Conservation (phyloP, 495 filamentous ascomycete species). For the Collariella sp. region DNA sequence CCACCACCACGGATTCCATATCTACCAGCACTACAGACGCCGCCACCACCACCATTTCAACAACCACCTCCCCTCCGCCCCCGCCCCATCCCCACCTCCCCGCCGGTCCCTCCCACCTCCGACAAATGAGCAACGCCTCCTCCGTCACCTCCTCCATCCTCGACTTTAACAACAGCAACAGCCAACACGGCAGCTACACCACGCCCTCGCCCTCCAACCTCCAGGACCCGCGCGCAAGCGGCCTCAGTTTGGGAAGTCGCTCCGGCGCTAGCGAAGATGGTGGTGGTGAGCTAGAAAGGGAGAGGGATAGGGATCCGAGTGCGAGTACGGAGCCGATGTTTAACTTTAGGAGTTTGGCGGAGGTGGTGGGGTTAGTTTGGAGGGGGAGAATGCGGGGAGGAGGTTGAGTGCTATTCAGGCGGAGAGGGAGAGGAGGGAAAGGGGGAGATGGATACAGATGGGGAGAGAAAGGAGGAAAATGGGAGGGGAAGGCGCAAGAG, state of each 20-base stretch:
- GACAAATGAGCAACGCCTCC: slow-evolving; percentile 75
- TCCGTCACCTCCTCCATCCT: slow-evolving; percentile 67
- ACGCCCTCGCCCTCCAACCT: slow-evolving; percentile 31
- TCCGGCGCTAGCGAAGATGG: slow-evolving; percentile 32
- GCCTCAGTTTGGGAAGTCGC: slow-evolving; percentile 31
- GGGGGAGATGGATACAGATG: slow-evolving; percentile 5
- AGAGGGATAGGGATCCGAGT: slow-evolving; percentile 39
- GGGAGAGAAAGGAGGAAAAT: slow-evolving; percentile 8
- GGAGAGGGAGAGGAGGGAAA: slow-evolving; percentile 10
- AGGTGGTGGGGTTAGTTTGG: slow-evolving; percentile 62
- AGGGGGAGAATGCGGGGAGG: slow-evolving; percentile 30
- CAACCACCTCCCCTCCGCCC: slow-evolving; percentile 19
- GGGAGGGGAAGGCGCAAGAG: background rate
- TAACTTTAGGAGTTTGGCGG: slow-evolving; percentile 82
- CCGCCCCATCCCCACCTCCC: slow-evolving; percentile 36
- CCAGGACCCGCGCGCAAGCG: slow-evolving; percentile 42
- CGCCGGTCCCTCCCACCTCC: slow-evolving; percentile 56
- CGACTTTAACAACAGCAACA: too few relatives aligned
- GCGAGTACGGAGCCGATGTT: slow-evolving; percentile 69
- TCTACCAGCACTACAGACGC: slow-evolving; percentile 15
- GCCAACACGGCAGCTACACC: slow-evolving; percentile 46
- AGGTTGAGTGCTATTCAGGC: slow-evolving; percentile 22
- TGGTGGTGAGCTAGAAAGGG: slow-evolving; percentile 31
- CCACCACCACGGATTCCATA: slow-evolving; percentile 12
- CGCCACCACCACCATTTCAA: background rate